Percentiles rank a stretch among this genome's conserved stretches.
These are phyloP conservation scores for Metschnikowia kofuensis DNA, from an alignment of 805 yeast genomes.

Conservation along the genomic window DNA sequence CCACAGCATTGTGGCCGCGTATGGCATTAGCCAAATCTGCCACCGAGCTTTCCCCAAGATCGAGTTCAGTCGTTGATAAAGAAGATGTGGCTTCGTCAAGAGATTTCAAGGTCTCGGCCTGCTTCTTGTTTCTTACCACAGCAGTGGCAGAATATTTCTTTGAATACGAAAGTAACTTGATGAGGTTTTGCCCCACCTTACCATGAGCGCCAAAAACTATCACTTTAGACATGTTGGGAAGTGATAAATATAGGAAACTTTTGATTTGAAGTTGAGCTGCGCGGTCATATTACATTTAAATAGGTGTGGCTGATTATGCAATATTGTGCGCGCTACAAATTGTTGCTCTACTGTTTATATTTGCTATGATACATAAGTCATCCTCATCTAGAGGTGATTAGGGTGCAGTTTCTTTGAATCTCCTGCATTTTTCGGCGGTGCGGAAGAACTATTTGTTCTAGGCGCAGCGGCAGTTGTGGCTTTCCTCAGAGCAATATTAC, in stretches of 20 bases:
- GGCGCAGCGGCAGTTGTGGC: neutral
- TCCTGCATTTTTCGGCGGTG: conserved; percentile 4
- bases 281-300: neutral
- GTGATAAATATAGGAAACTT: neutral
- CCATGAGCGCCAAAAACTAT: conserved; percentile 61
- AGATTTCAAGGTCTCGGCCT: conserved; percentile 35
- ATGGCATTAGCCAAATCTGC: conserved; percentile 35
- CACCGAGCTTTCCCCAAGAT: conserved; percentile 35
- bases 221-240: conserved; percentile 6
- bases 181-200: conserved; percentile 49
- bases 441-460: neutral
- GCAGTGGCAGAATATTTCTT: conserved; percentile 29
- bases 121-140: conserved; percentile 47
- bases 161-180: conserved; percentile 30
- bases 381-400: conserved; percentile 17
- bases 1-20: conserved; percentile 52
- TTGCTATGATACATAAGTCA: conserved; percentile 15
- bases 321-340: conserved; percentile 3
- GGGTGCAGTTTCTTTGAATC: conserved; percentile 1
- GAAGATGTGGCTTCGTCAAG: conserved; percentile 30
- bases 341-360: conserved; percentile 8
- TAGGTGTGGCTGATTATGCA: neutral
- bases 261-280: neutral
- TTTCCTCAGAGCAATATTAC: conserved; percentile 4
- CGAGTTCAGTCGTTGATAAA: conserved; percentile 34